A percentile compares a stretch with the other conserved stretches of the same genome.
phyloP scores from a whole-genome alignment of 2,329 filamentous ascomycete genomes.

The Diaporthe humulicola region DNA sequence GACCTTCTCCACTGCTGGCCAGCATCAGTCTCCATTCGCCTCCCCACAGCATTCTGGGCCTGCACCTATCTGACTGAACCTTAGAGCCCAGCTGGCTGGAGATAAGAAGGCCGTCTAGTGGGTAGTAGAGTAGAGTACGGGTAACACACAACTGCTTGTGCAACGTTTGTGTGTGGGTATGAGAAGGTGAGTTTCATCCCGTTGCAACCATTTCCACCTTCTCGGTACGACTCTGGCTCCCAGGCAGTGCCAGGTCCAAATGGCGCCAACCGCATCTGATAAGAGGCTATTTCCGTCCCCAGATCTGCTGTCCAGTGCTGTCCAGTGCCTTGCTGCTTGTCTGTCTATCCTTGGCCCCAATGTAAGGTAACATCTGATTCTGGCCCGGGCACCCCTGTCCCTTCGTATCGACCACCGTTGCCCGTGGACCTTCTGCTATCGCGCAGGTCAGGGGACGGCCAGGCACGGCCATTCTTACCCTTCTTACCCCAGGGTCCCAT shows the following conservation, averaged over 20 bases:
- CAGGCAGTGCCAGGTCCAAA: background rate
- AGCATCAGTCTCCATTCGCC: background rate
- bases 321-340: background rate
- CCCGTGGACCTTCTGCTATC: slow-evolving; percentile 15
- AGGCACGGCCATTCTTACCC: slow-evolving; percentile 9
- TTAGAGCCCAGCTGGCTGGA: background rate
- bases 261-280: slow-evolving; percentile 1
- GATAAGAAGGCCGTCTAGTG: background rate
- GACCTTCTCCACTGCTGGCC: slow-evolving; percentile 9
- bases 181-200: background rate
- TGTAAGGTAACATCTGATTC: slow-evolving; percentile 32
- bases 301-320: slow-evolving; percentile 24
- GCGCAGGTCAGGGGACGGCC: slow-evolving; percentile 1
- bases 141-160: background rate
- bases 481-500: slow-evolving; percentile 23
- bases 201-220: background rate
- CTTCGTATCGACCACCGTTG: slow-evolving; percentile 23
- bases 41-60: background rate
- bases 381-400: slow-evolving; percentile 23
- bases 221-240: background rate
- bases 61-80: background rate
- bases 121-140: background rate
- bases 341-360: slow-evolving; percentile 5
- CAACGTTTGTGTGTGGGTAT: background rate
- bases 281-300: slow-evolving; percentile 15